Conservation (phyloP, 257 asterid species). For the Mitragyna speciosa region DNA sequence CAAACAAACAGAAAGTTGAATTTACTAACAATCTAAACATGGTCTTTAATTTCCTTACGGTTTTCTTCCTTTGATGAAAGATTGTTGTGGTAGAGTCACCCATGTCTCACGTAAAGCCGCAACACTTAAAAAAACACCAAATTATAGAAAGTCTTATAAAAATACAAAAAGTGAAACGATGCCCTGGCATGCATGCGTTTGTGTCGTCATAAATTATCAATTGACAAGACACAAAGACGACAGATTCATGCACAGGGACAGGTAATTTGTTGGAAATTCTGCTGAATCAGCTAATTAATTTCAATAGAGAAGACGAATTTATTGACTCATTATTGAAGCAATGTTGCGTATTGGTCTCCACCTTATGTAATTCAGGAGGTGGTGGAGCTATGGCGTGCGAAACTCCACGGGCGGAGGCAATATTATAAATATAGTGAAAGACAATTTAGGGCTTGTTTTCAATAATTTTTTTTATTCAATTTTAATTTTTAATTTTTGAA, state of each 20-base stretch:
- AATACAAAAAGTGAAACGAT: slow-evolving; percentile 10
- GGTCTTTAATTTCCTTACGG: background rate
- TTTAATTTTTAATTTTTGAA: too few relatives aligned
- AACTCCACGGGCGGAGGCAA: too few relatives aligned
- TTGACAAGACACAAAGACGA: background rate
- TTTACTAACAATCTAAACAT: background rate
- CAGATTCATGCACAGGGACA: background rate
- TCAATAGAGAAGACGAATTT: slow-evolving; percentile 4
- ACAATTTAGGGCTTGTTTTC: too few relatives aligned
- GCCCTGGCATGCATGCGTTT: slow-evolving; percentile 7
- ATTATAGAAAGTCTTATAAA: background rate
- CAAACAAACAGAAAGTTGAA: too few relatives aligned
- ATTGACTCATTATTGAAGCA: slow-evolving; percentile 1
- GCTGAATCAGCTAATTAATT: background rate
- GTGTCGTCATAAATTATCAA: background rate
- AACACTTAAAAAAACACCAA: background rate
- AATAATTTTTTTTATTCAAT: too few relatives aligned
- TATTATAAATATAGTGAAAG: too few relatives aligned
- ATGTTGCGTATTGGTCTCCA: background rate
- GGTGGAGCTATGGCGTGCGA: background rate
- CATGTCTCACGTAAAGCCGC: background rate
- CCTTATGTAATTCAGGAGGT: background rate
- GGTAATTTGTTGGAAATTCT: background rate
- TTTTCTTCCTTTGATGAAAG: background rate
- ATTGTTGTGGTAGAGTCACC: background rate